Conservation (phyloP, 306 rosid genomes). For the peach (Prunus persica) region DNA sequence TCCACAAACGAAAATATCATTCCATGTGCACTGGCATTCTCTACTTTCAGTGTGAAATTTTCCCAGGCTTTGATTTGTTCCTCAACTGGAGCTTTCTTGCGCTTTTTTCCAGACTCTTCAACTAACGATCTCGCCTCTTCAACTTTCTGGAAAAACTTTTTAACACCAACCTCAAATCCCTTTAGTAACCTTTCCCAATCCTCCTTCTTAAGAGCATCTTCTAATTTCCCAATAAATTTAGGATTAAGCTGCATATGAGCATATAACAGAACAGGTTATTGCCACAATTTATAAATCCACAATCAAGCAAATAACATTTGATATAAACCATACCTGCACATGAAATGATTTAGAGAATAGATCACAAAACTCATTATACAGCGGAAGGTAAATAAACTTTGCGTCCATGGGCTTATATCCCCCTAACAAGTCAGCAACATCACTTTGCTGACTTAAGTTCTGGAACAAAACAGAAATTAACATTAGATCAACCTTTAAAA, state of each 20-base stretch:
- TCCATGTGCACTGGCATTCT: constrained; percentile 36
- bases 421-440: constrained; percentile 80
- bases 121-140: constrained; percentile 25
- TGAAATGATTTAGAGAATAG: constrained; percentile 54
- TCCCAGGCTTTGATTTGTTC: constrained; percentile 63
- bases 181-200: constrained; percentile 52
- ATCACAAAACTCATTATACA: constrained; percentile 57
- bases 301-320: constrained; percentile 3
- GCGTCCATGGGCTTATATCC: constrained; percentile 86
- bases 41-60: constrained; percentile 50
- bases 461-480: constrained; percentile 31
- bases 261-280: constrained; percentile 18
- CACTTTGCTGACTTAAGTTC: constrained; percentile 98
- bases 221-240: constrained; percentile 26
- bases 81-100: constrained; percentile 60
- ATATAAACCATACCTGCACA: constrained; percentile 39
- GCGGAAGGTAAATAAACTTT: constrained; percentile 45
- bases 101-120: constrained; percentile 44
- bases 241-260: constrained; percentile 45
- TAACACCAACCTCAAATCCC: constrained; percentile 45
- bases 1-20: constrained; percentile 93
- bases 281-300: constrained; percentile 8
- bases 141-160: constrained; percentile 8
- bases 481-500: not conserved
- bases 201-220: constrained; percentile 37